Evolutionary conservation across 352 stramenopile genomes (phyloP), one percentile per base, ranked within the genome.

Genomic region (Phytopythium helicoides): DNA sequence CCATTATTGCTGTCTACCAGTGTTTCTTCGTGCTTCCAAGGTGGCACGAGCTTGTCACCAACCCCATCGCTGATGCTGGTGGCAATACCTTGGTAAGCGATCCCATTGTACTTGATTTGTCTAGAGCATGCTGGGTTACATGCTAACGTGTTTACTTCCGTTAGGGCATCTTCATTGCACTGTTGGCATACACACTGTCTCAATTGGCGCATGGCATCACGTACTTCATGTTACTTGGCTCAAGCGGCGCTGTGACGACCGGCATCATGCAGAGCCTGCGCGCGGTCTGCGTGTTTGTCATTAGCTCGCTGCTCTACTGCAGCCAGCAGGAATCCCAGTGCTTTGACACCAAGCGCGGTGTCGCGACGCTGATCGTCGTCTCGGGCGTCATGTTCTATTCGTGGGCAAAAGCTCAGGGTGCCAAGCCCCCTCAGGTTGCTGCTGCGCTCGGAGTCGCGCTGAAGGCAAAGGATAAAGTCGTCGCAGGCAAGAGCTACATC

Each of bases 221-320:
- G 44, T 94, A 94, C 65, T 94, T 94, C 39, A 70, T 92, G 56
- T 77, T 94, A 65, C 69, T 94, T 15, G 78, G 75, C 49, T 85
- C 81, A 3, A 90, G 81, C 46, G 84, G 84, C 22, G 84, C 84
- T 6, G 81, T 94, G 37, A 94, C 84, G 3, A 92, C 85, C 1
- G 85, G 81, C 22, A 92, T 94, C 62, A 92, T 94, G 81, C 85
- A 94, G 70, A 92, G 81, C 39, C 71, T 94, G 49, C 85, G 85
- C 36, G 85, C 85, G 12, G 85, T 94, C 47, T 92, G 85, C 52
- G 85, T 94, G 19, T 94, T 94, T 52, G 59, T 63, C 21, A 77
- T 94, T 63, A 92, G 81, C 54, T 94, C 85, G 42, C 47, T 92
- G 53, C 60, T 94, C 35, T 94, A 89, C 61, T 94, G 85, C 71